phyloP scores from a whole-genome alignment of 2,329 filamentous ascomycete genomes.

The Sporothrix mexicana region DNA sequence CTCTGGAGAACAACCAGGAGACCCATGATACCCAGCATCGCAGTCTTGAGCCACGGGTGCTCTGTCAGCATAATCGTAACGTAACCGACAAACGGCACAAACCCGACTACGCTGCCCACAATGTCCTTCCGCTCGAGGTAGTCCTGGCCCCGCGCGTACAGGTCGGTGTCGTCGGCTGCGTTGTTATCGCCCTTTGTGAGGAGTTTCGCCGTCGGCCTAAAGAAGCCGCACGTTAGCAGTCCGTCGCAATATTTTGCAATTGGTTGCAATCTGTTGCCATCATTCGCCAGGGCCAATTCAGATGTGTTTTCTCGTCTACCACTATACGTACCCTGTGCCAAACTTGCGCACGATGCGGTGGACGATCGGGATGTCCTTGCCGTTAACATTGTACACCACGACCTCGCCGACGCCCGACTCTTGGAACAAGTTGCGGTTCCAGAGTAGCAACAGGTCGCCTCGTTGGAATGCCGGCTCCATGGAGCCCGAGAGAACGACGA shows the following conservation, averaged over 20 bases:
- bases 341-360: constrained; percentile 85
- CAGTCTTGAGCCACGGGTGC: constrained; percentile 96
- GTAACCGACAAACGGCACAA: constrained; percentile 94
- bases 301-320: neutral
- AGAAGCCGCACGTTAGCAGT: neutral
- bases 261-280: neutral
- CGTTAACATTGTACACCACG: constrained; percentile 79
- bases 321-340: constrained; percentile 58
- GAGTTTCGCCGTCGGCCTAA: constrained; percentile 67
- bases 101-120: constrained; percentile 86
- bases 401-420: constrained; percentile 59
- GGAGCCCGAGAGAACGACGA: constrained; percentile 81
- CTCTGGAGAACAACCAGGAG: constrained; percentile 89
- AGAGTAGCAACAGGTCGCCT: constrained; percentile 76
- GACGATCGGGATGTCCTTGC: constrained; percentile 97
- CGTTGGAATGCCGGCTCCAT: constrained; percentile 86
- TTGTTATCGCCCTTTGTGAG: constrained; percentile 99
- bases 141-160: constrained; percentile 79
- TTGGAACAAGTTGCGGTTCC: constrained; percentile 70
- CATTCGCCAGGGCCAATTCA: neutral
- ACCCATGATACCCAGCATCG: constrained; percentile 93
- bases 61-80: constrained; percentile 96
- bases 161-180: constrained; percentile 86
- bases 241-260: neutral
- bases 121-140: constrained; percentile 88